phyloP scores from a whole-genome alignment of 2,329 filamentous ascomycete species.

The Colletotrichum agaves region DNA sequence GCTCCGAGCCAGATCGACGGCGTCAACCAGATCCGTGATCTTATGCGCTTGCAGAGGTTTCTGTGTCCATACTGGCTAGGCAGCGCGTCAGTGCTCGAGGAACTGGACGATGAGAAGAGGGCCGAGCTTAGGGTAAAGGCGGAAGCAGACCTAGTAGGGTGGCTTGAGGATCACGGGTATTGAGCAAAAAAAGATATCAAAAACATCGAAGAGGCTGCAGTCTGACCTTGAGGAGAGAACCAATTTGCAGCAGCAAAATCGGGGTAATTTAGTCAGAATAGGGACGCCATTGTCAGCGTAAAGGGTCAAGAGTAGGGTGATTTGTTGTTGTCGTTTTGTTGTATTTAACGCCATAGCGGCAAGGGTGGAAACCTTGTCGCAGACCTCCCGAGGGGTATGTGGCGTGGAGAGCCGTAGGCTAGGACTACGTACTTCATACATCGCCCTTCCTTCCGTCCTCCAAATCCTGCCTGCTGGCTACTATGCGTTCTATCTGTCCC shows the following conservation, averaged over 20 bases:
- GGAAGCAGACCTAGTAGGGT: background rate
- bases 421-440: background rate
- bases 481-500: no score
- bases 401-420: slow-evolving; percentile 4
- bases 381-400: slow-evolving; percentile 19
- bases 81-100: background rate
- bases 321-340: background rate
- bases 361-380: background rate
- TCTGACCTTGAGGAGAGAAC: no score
- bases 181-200: background rate
- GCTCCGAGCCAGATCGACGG: background rate
- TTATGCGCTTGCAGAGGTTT: slow-evolving; percentile 8
- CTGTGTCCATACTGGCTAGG: background rate
- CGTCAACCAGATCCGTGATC: slow-evolving; percentile 2
- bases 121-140: background rate
- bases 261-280: no score
- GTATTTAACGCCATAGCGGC: slow-evolving; percentile 2
- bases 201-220: no score
- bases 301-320: no score
- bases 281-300: no score
- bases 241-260: no score
- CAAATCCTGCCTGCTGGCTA: background rate
- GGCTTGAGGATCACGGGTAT: slow-evolving; percentile 9
- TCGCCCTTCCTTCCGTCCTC: background rate
- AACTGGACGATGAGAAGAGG: background rate